Evolutionary conservation across 2,329 filamentous ascomycete species (phyloP), one percentile per base, ranked within the genome.

Genomic region (Trichoderma sp.): DNA sequence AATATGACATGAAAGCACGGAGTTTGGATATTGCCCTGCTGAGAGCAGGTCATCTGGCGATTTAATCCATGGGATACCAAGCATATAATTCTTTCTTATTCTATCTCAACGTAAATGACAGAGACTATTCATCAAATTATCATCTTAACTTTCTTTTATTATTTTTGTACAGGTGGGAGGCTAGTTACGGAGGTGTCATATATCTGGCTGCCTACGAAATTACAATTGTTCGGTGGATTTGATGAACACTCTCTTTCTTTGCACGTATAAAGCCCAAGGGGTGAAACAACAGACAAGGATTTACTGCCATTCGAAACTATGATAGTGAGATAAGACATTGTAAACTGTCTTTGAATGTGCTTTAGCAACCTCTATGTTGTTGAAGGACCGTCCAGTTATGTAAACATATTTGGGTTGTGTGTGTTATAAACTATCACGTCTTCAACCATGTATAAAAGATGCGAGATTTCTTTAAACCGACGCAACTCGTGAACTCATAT

Each of bases 11-110:
- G 36, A n/a, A 53, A 53, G 39, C 39, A 24, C 21, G 66, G 58
- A 58, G 61, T 65, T 71, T 58, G 61, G 26, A 71, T 66, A 64
- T 15, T 53, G 15, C 56, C 56, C 56, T 69, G 36, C 36, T 18
- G 36, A 61, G 66, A 58, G 36, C 57, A 53, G 57, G 57, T 24
- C 21, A 15, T 51, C 36, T 68, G 53, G 39, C 62, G n/a, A 56
- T 66, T 34, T 34, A 56, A 26, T 66, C 28, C 43, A 53, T 62
- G 60, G 64, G 57, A 70, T 70, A 62, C 56, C 57, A 62, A 62
- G 66, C 66, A 62, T 53, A 62, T 24, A 34, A 26, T 36, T 34
- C 11, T 21, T 65, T 34, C 12, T 56, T 28, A 8, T 66, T 30
- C 11, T 39, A 39, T 57, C 53, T 28, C 26, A 9, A 47, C n/a